Evolutionary conservation across 2,329 filamentous ascomycete species (phyloP), one percentile per base, ranked within the genome.

Genomic region (Talaromyces sp.): DNA sequence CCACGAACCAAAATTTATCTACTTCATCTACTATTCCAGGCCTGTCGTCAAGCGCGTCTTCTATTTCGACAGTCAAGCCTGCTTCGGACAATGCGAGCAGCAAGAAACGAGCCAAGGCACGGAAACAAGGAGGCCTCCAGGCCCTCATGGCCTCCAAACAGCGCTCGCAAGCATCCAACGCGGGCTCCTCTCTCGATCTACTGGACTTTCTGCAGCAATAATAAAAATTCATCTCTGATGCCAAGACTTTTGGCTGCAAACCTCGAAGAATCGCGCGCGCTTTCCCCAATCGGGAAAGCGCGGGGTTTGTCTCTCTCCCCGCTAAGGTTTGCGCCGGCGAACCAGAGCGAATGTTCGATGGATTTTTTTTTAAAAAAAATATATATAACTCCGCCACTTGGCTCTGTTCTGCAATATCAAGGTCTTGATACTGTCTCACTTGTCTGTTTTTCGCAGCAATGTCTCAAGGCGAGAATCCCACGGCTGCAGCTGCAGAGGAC

Each of bases 61-160:
- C 67, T 32, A 19, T 55, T 14, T 35, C 55, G 55, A 55, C 32
- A 27, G 58, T 43, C 32, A 66, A 67, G 46, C 50, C 61, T n/a
- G 55, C 57, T 19, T 58, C 55, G 7, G 72, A 75, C 2, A 77
- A 80, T 50, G 71, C 76, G 14, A 82, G 69, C 71, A 84, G 81
- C 73, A 84, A 84, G 70, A 82, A 83, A 66, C 74, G 82, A 65
- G 81, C 81, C 26, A 84, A 83, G 66, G 74, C 80, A 59, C 73
- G 83, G 27, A 85, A 84, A 64, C 76, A 80, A 58, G 80, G 80
- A 29, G 81, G 81, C 4, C 69, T 85, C 11, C 80, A 83, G 65
- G 81, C 82, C 38, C 73, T 84, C 60, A 72, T 85, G n/a, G 78
- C 79, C 5, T 79, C 65, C 57, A 79, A 70, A 65, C 70, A 74